A percentile compares a stretch with the other conserved stretches of the same genome.
phyloP scores from a whole-genome alignment of 495 filamentous ascomycete species.

The Aspergillus sclerotiicarbonarius region DNA sequence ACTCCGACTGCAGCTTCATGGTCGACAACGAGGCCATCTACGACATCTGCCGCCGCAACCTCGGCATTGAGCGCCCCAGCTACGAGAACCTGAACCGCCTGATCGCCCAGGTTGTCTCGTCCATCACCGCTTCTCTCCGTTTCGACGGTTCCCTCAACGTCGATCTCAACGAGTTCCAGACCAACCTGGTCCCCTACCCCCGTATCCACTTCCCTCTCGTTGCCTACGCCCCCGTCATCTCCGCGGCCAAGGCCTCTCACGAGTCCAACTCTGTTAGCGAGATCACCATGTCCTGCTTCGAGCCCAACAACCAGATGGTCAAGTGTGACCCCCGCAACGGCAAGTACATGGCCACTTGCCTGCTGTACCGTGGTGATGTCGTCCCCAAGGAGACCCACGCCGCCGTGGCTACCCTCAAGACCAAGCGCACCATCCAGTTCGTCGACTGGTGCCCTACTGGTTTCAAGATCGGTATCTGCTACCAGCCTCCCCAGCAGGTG shows the following conservation, averaged over 20 bases:
- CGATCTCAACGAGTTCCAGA: constrained; percentile 99
- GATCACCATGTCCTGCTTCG: constrained; percentile 69
- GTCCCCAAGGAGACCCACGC: constrained; percentile 91
- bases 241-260: constrained; percentile 88
- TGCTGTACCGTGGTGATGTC: constrained; percentile 98
- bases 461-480: constrained; percentile 99
- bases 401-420: constrained; percentile 94
- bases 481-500: constrained; percentile 91
- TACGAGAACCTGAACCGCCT: constrained; percentile 98
- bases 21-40: constrained; percentile 99
- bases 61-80: constrained; percentile 93
- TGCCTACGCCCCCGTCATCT: constrained; percentile 92
- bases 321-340: constrained; percentile 98
- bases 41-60: constrained; percentile 96
- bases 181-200: constrained; percentile 97
- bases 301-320: constrained; percentile 94
- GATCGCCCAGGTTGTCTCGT: constrained; percentile 98
- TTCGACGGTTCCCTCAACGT: constrained; percentile 99
- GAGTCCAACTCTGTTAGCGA: constrained; percentile 74
- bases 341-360: constrained; percentile 99
- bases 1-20: constrained; percentile 99
- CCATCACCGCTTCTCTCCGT: constrained; percentile 96
- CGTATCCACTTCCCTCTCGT: constrained; percentile 99
- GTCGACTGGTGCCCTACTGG: constrained; percentile 99
- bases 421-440: constrained; percentile 97